Percentiles rank a stretch among this genome's conserved stretches.
phyloP scores from a whole-genome alignment of 257 asterid genomes.

The Plantago ovata region DNA sequence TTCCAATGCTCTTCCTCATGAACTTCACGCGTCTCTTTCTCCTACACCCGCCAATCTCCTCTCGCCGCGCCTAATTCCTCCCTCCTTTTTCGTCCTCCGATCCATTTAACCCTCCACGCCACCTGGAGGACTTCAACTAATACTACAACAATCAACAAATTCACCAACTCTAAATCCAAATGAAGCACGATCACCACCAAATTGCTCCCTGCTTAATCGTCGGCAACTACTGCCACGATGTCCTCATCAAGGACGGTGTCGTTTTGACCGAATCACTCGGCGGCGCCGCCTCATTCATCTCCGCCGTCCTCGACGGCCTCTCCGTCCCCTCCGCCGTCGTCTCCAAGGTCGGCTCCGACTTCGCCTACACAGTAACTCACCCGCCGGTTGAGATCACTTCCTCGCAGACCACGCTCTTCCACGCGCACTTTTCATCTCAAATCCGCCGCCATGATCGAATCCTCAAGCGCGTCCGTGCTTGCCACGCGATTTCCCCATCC shows the following conservation, averaged over 20 bases:
- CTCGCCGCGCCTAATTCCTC: no score
- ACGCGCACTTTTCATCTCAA: conserved; percentile 70
- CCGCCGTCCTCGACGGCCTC: conserved; percentile 72
- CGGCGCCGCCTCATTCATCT: conserved; percentile 87
- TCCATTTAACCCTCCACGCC: no score
- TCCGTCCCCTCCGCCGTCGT: conserved; percentile 49
- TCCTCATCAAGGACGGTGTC: conserved; percentile 60
- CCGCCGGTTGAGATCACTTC: conserved; percentile 36
- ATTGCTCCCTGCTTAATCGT: conserved; percentile 54
- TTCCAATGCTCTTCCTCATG: no score
- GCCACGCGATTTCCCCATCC: conserved; percentile 56
- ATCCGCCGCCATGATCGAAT: conserved; percentile 66
- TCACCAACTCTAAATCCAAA: neutral
- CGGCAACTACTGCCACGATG: conserved; percentile 95
- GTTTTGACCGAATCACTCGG: conserved; percentile 76
- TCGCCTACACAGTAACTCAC: conserved; percentile 52
- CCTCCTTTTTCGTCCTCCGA: no score
- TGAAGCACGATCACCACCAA: conserved; percentile 24
- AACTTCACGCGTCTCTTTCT: no score
- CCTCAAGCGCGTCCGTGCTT: conserved; percentile 58
- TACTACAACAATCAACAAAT: neutral
- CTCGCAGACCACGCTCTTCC: conserved; percentile 67
- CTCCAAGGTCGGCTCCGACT: conserved; percentile 77
- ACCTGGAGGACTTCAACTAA: no score
- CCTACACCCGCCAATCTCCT: no score